These are phyloP conservation scores for Raphanus hybrid DNA, from an alignment of 441 rosid species.

Conservation along the genomic window DNA sequence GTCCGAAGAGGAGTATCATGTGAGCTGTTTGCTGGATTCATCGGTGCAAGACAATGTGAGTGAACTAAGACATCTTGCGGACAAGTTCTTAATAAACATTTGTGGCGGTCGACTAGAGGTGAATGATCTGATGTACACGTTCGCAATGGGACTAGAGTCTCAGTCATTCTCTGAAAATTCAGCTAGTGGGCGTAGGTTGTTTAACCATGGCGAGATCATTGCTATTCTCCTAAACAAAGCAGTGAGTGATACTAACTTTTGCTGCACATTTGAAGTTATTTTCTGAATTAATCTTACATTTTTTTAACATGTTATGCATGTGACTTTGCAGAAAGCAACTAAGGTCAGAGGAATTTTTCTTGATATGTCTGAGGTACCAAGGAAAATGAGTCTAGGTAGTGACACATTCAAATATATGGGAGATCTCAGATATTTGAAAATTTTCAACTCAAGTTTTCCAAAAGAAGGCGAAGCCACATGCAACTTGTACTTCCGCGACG, in stretches of 20 bases:
- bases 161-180: background rate
- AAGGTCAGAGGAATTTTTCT: conserved; percentile 30
- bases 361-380: conserved; percentile 26
- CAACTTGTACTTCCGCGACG: conserved; percentile 18
- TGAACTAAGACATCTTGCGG: conserved; percentile 20
- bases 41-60: conserved; percentile 17
- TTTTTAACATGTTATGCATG: background rate
- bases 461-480: conserved; percentile 4
- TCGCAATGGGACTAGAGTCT: conserved; percentile 31
- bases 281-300: background rate
- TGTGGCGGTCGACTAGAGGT: conserved; percentile 22
- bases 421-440: conserved; percentile 30
- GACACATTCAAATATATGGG: conserved; percentile 17
- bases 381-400: background rate
- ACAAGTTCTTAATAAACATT: conserved; percentile 27
- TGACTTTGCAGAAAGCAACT: conserved; percentile 7
- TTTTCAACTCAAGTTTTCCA: conserved; percentile 17
- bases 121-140: conserved; percentile 30
- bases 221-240: conserved; percentile 11
- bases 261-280: background rate
- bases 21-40: conserved; percentile 22
- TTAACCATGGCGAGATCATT: conserved; percentile 25
- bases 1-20: conserved; percentile 30
- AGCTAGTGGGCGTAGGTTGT: conserved; percentile 9
- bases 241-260: background rate